phyloP scores from a whole-genome alignment of 2,329 filamentous ascomycete species.

The Arthroderma uncinatum region DNA sequence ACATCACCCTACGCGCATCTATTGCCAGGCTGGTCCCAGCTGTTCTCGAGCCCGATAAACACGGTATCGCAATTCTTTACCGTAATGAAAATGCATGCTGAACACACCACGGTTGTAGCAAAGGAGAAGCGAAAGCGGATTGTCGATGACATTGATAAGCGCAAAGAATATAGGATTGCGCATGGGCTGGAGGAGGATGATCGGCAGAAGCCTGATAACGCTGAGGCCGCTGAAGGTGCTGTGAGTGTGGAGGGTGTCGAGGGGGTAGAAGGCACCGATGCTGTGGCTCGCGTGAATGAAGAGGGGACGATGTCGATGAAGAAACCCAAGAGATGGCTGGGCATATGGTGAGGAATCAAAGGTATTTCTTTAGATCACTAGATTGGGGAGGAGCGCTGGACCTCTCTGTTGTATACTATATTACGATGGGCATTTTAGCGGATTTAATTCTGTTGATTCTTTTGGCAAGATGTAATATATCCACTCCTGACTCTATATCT shows the following conservation, averaged over 20 bases:
- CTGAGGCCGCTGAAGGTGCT: not conserved
- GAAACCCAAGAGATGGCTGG: conserved; percentile 66
- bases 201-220: conserved; percentile 24
- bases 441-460: conserved; percentile 14
- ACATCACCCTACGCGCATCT: conserved; percentile 71
- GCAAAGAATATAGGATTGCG: conserved; percentile 70
- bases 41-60: conserved; percentile 57
- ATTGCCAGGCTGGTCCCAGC: conserved; percentile 58
- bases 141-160: conserved; percentile 78
- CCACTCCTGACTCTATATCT: not conserved
- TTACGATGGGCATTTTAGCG: not conserved
- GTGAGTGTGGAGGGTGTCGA: not conserved
- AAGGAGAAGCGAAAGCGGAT: conserved; percentile 60
- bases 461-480: not conserved
- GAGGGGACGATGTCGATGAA: conserved; percentile 34
- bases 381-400: not conserved
- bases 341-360: conserved; percentile 54
- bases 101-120: conserved; percentile 57
- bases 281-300: conserved; percentile 16
- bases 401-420: not conserved
- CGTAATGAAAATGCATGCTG: conserved; percentile 65
- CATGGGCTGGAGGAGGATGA: conserved; percentile 59
- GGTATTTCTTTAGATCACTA: not conserved
- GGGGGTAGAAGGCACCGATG: conserved; percentile 16
- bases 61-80: conserved; percentile 56